Evolutionary conservation across 352 stramenopile genomes (phyloP), one percentile per base, ranked within the genome.

Genomic region (Nothophytophthora sp.): DNA sequence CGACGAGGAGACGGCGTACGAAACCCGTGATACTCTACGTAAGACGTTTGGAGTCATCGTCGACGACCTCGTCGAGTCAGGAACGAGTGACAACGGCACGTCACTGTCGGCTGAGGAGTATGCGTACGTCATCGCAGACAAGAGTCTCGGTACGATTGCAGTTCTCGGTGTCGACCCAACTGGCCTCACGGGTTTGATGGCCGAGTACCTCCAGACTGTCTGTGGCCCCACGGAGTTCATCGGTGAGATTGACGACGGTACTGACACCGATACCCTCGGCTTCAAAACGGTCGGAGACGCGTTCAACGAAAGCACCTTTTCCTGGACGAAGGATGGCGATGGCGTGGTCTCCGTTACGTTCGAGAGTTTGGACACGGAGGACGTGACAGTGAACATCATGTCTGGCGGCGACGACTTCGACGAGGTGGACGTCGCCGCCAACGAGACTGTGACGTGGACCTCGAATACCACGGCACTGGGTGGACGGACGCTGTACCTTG

Each of bases 401-500:
- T 87, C 73, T 15, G 73, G 68, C 16, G 72, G 77, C 9, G 53
- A 76, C 25, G 64, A 73, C 15, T 49, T 78, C n/a, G 64, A 67
- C 8, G 42, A 83, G 32, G 63, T 86, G 9, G 32, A 67, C 1
- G 58, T 88, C 4, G 39, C 54, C 13, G 63, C 69, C 18, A 70
- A 72, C 5, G 20, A 46, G 20, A 75, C 51, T 11, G 70, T 70
- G 1, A 43, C 25, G 22, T 86, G 73, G 72, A 69, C 57, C 3
- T 67, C 66, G 16, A 65, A 50, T 3, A 37, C 83, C 9, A 20
- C 34, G 0, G 55, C 63, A 20, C 34, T 89, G 35, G 54, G 55
- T 5, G 60, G 55, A 46, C 86, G 81, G 68, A 90, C 80, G 9
- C 19, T 88, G 38, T 90, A 87, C 63, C 20, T 88, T 43, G 76